Base-by-base conservation (phyloP, 306 rosid species). In the Phaseolus lunatus region DNA sequence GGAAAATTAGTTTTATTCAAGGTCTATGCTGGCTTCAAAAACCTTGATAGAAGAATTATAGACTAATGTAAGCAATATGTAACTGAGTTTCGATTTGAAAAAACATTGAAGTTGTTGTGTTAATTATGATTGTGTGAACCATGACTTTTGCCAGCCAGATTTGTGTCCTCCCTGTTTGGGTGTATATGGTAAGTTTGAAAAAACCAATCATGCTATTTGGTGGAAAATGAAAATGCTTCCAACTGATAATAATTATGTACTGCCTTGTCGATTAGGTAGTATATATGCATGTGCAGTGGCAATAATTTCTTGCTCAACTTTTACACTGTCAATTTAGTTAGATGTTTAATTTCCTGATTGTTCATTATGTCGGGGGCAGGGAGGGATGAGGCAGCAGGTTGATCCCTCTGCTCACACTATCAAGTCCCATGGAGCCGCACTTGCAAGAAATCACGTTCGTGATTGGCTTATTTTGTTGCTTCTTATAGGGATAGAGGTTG, bases 381-480 rank as follows among this genome's bases (percentile, higher is more conserved):
- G 80, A 29, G 78, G 85, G 59, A 54, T 18, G 67, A 66, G 85
- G 31, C 86, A 75, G 19, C 66, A 15, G 56, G 57, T 75, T 19
- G 89, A 88, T 76, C 88, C 88, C 41, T 75, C 81, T 9, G 85
- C 87, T 20, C 80, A 86, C 75, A 95, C 97, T 4, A 87, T 95
- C 24, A 86, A 72, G 82, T 92, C 98, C 16, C 98, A 95, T 90
- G 98, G 98, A 59, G 91, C 90, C 7, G 48, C 82, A 35, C 81
- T 95, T 74, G 98, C 97, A 8, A 89, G 81, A 82, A 84, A 84
- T 57, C 98, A 92, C 81, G 48, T 70, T 67, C 85, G 67, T 19
- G 98, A 95, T 77, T 95, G 98, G 98, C 54, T 92, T 73, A 90
- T 95, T 37, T 77, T 95, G 84, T 64, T 95, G 52, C 84, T 95